Evolutionary conservation across 495 filamentous ascomycete species (phyloP).

Genomic region (Paragyromitra xinjiangensis): DNA sequence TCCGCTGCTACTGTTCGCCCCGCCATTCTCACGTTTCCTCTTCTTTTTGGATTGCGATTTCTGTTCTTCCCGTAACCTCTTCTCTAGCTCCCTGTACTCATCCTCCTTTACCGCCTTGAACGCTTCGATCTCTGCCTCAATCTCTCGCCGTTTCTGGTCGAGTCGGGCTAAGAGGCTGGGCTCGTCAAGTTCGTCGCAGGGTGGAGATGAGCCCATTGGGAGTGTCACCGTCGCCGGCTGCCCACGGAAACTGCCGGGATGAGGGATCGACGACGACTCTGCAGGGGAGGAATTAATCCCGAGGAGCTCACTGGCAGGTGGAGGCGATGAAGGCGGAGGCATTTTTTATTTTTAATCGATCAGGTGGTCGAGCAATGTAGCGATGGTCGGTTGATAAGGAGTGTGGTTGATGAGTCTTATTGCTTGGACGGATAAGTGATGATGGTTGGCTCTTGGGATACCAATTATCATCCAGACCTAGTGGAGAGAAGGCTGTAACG

Average conservation of each 20-base stretch:
- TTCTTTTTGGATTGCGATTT: conserved; percentile 21
- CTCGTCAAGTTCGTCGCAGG: conserved; percentile 45
- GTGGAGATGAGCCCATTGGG: conserved; percentile 31
- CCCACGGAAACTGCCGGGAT: conserved; percentile 39
- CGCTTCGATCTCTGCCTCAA: conserved; percentile 56
- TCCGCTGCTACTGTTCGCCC: conserved; percentile 16
- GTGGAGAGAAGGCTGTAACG: conserved; percentile 8
- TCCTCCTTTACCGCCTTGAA: conserved; percentile 53
- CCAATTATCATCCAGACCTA: conserved; percentile 25
- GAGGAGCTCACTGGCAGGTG: conserved; percentile 34
- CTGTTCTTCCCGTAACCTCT: conserved; percentile 39
- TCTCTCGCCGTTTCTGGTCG: conserved; percentile 50
- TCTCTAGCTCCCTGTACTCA: conserved; percentile 53
- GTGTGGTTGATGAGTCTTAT: conserved; percentile 34
- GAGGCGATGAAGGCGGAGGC: conserved; percentile 34
- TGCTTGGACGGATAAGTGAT: conserved; percentile 17
- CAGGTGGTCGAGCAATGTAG: conserved; percentile 15
- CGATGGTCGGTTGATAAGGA: conserved; percentile 28
- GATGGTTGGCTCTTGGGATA: conserved; percentile 41
- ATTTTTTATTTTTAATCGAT: conserved; percentile 29
- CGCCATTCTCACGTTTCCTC: conserved; percentile 40
- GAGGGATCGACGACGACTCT: conserved; percentile 26
- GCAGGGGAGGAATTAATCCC: conserved; percentile 38
- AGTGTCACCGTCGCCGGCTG: conserved; percentile 13
- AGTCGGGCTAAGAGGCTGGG: conserved; percentile 41